Evolutionary conservation across 1,284 basidiomycete species (phyloP).

Genomic region (Phenoliferia sp.): DNA sequence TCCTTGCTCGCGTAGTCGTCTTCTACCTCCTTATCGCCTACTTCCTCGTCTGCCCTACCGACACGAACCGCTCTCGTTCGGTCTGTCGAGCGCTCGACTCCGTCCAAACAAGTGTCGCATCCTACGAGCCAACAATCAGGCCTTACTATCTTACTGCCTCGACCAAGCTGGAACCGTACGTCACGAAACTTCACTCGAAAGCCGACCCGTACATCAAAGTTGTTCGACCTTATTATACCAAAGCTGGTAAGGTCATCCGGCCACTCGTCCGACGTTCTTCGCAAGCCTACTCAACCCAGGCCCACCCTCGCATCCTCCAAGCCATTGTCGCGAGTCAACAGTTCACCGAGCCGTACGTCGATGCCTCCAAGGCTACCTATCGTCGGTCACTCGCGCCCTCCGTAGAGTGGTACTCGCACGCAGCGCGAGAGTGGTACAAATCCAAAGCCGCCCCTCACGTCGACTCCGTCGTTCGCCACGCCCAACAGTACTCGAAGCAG

Average conservation of each 20-base stretch:
- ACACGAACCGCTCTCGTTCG: conserved; percentile 14
- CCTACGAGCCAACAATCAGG: conserved; percentile 14
- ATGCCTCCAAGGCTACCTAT: conserved; percentile 18
- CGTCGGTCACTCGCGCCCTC: conserved; percentile 19
- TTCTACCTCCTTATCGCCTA: conserved; percentile 30
- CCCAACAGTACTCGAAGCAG: background rate
- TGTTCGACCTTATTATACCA: conserved; percentile 20
- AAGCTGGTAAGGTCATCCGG: conserved; percentile 11
- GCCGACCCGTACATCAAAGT: conserved; percentile 15
- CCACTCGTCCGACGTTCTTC: conserved; percentile 9
- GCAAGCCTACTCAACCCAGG: conserved; percentile 6
- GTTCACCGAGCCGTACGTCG: conserved; percentile 13
- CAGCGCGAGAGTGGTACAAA: conserved; percentile 19
- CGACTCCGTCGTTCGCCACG: background rate
- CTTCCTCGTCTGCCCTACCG: conserved; percentile 28
- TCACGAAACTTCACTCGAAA: conserved; percentile 2
- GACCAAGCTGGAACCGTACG: conserved; percentile 22
- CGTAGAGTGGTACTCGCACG: conserved; percentile 29
- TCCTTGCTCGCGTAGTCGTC: conserved; percentile 21
- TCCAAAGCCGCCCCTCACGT: conserved; percentile 25
- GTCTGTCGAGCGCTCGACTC: conserved; percentile 22
- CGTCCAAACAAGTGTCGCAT: background rate
- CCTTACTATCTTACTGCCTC: conserved; percentile 20
- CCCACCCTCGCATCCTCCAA: conserved; percentile 24
- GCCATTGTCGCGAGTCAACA: conserved; percentile 14